phyloP scores from a whole-genome alignment of 805 yeast genomes.

The Metschnikowia gelsemii region DNA sequence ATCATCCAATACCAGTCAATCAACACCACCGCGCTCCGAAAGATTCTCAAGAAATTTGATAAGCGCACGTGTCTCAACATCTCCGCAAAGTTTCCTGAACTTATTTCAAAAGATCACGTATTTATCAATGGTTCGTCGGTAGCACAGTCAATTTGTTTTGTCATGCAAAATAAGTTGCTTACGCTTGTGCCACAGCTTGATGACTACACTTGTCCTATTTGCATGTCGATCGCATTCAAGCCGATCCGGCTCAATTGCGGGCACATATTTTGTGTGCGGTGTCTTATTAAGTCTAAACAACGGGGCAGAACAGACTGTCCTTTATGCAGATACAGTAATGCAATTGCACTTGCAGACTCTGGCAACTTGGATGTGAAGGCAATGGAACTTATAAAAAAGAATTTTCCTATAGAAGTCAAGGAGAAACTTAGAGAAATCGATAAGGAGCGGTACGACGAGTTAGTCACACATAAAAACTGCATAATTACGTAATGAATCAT shows the following conservation, averaged over 20 bases:
- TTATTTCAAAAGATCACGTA: slow-evolving; percentile 41
- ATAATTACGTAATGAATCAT: slow-evolving; percentile 11
- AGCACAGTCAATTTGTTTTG: slow-evolving; percentile 52
- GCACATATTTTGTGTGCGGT: slow-evolving; percentile 71
- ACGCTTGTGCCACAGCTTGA: slow-evolving; percentile 69
- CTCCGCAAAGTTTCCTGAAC: slow-evolving; percentile 45
- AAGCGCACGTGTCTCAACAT: slow-evolving; percentile 62
- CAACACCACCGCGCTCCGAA: slow-evolving; percentile 61
- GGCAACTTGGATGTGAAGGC: slow-evolving; percentile 55
- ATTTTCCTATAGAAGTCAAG: slow-evolving; percentile 68
- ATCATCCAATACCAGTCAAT: slow-evolving; percentile 59
- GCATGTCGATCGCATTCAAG: slow-evolving; percentile 67
- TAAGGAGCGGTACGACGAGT: slow-evolving; percentile 36
- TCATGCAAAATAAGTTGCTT: slow-evolving; percentile 54
- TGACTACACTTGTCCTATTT: slow-evolving; percentile 73
- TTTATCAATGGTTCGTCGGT: slow-evolving; percentile 49
- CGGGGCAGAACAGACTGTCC: slow-evolving; percentile 63
- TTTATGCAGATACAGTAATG: slow-evolving; percentile 54
- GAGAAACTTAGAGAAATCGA: slow-evolving; percentile 56
- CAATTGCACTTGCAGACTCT: slow-evolving; percentile 58
- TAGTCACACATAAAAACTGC: slow-evolving; percentile 27
- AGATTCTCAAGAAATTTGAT: slow-evolving; percentile 74
- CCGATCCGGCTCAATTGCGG: slow-evolving; percentile 65
- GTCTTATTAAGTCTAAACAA: slow-evolving; percentile 66
- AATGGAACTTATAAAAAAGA: slow-evolving; percentile 51